Evolutionary conservation across 805 yeast species (phyloP).

Genomic region (Suhomyces kilbournensis): DNA sequence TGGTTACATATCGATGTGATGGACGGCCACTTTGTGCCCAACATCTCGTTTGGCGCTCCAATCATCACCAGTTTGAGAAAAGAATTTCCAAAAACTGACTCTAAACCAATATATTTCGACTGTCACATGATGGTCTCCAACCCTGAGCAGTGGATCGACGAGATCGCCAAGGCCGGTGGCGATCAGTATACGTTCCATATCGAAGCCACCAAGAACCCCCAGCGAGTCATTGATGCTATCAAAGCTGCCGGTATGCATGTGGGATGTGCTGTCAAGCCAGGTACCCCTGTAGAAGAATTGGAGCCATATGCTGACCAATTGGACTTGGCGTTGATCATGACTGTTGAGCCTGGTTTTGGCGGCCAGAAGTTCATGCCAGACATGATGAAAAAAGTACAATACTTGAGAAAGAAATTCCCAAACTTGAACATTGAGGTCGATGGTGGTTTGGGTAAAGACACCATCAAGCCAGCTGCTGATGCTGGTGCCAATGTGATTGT

Average conservation of each 20-base stretch:
- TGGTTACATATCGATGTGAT: conserved; percentile 98
- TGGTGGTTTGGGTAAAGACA: conserved; percentile 89
- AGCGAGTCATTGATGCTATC: conserved; percentile 70
- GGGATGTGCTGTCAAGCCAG: conserved; percentile 93
- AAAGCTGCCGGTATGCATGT: conserved; percentile 83
- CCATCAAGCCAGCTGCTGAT: conserved; percentile 82
- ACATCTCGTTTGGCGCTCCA: conserved; percentile 91
- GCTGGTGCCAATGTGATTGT: conserved; percentile 99
- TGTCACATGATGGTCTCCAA: conserved; percentile 97
- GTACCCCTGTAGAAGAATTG: conserved; percentile 81
- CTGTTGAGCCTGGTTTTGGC: conserved; percentile 99
- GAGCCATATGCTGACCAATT: conserved; percentile 69
- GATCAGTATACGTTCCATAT: conserved; percentile 95
- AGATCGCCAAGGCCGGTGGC: conserved; percentile 90
- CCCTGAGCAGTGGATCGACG: conserved; percentile 93
- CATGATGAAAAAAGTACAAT: conserved; percentile 94
- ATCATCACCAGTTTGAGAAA: conserved; percentile 75
- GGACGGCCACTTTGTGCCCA: conserved; percentile 99
- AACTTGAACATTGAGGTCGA: conserved; percentile 89
- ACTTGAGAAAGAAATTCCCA: conserved; percentile 71
- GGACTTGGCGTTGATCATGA: conserved; percentile 97
- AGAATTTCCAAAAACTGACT: conserved; percentile 64
- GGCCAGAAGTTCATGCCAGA: conserved; percentile 94
- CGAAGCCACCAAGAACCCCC: conserved; percentile 83
- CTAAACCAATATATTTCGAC: conserved; percentile 63